Conservation (phyloP, 768 basidiomycete species). For the Polyporus arcularius region DNA sequence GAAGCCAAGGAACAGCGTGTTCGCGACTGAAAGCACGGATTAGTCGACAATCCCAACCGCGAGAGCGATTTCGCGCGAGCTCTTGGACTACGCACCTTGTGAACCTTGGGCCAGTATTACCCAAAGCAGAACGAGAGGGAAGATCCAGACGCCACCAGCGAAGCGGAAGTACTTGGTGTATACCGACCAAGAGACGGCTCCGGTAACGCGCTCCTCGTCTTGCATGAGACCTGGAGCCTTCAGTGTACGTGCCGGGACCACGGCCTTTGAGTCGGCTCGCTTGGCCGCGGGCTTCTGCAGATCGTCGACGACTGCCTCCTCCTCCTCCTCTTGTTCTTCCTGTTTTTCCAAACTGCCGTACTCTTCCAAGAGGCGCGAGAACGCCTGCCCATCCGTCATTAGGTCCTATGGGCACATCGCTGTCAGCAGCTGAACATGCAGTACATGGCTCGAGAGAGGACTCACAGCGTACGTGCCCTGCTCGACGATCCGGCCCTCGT, state of each 20-base stretch:
- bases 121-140: conserved; percentile 44
- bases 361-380: conserved; percentile 40
- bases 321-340: conserved; percentile 39
- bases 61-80: not conserved
- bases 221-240: conserved; percentile 34
- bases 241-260: conserved; percentile 20
- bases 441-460: conserved; percentile 1
- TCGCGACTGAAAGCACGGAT: conserved; percentile 43
- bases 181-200: conserved; percentile 35
- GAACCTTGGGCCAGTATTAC: conserved; percentile 50
- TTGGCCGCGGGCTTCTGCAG: conserved; percentile 23
- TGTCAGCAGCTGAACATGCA: too few relatives aligned
- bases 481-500: conserved; percentile 56
- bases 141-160: conserved; percentile 37
- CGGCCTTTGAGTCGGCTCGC: conserved; percentile 28
- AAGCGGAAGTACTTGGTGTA: conserved; percentile 38
- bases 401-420: conserved; percentile 28
- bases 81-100: conserved; percentile 38
- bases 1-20: conserved; percentile 69
- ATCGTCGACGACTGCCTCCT: conserved; percentile 55
- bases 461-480: conserved; percentile 38
- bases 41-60: not conserved
- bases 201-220: conserved; percentile 43
- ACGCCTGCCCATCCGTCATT: conserved; percentile 31
- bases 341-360: conserved; percentile 42